Percentiles rank a stretch among this genome's conserved stretches.
phyloP scores from a whole-genome alignment of 139 green algal genomes.

The Chlamydomonas sphaeroides region DNA sequence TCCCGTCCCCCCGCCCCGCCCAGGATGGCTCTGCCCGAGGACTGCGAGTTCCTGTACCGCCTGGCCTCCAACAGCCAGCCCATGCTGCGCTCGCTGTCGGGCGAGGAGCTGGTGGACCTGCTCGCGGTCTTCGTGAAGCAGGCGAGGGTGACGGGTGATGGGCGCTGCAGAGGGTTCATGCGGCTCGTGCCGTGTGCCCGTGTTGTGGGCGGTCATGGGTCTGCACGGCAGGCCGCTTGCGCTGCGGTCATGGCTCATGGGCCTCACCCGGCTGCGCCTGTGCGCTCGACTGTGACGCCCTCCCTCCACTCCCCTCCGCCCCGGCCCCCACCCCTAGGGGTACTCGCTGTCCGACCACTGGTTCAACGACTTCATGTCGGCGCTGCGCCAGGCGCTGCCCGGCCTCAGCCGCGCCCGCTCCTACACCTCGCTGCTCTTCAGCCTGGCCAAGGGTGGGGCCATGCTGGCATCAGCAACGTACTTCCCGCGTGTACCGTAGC shows the following conservation, averaged over 20 bases:
- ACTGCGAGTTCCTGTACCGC: background rate
- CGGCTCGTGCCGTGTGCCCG: too few relatives aligned
- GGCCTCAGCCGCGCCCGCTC: background rate
- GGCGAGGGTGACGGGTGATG: background rate
- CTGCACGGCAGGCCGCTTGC: too few relatives aligned
- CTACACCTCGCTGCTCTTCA: constrained; percentile 19
- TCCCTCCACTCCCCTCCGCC: too few relatives aligned
- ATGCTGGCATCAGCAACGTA: too few relatives aligned
- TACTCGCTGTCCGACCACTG: background rate
- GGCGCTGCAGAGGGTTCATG: too few relatives aligned
- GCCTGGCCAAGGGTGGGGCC: constrained; percentile 32
- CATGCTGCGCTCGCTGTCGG: background rate
- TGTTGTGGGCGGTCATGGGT: too few relatives aligned
- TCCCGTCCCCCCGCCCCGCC: too few relatives aligned
- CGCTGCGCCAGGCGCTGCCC: constrained; percentile 7
- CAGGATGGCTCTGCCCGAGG: too few relatives aligned
- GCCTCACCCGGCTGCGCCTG: too few relatives aligned
- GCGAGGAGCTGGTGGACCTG: constrained; percentile 32
- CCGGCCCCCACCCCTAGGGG: background rate
- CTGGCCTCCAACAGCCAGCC: background rate
- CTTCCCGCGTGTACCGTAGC: too few relatives aligned
- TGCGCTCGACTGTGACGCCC: too few relatives aligned
- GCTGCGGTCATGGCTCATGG: too few relatives aligned
- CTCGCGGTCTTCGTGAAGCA: constrained; percentile 4
- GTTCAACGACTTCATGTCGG: background rate